A percentile compares a stretch with the other conserved stretches of the same genome.
Conservation (phyloP, 805 yeast species). For the Ogataea pilisensis region DNA sequence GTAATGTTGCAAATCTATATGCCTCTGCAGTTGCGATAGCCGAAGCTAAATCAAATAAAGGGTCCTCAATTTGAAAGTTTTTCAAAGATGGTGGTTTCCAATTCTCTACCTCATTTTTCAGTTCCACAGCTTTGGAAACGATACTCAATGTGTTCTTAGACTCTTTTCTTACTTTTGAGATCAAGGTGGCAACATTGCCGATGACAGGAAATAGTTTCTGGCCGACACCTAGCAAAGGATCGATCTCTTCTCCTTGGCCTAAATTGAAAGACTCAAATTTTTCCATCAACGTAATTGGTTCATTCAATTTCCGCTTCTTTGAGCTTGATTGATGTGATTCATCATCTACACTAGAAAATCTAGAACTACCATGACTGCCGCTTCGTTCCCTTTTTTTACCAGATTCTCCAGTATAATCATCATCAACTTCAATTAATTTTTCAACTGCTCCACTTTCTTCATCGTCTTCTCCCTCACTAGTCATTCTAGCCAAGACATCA, state of each 20-base stretch:
- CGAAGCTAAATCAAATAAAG: constrained; percentile 52
- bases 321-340: constrained; percentile 4
- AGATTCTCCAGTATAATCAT: too few species aligned
- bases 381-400: too few species aligned
- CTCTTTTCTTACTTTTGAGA: constrained; percentile 40
- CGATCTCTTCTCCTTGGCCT: constrained; percentile 40
- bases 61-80: constrained; percentile 37
- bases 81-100: constrained; percentile 50
- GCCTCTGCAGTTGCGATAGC: constrained; percentile 71
- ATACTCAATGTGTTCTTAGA: constrained; percentile 40
- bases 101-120: constrained; percentile 46
- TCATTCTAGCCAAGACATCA: constrained; percentile 64
- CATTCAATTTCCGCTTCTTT: constrained; percentile 13
- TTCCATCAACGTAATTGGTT: constrained; percentile 32
- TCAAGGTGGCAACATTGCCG: constrained; percentile 58
- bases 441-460: constrained; percentile 8
- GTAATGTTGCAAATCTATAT: constrained; percentile 53
- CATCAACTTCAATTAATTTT: constrained; percentile 1
- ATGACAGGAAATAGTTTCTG: constrained; percentile 61
- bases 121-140: constrained; percentile 51
- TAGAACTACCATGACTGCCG: too few species aligned
- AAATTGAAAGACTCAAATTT: constrained; percentile 35
- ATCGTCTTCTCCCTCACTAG: constrained; percentile 46
- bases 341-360: constrained; percentile 2
- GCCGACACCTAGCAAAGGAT: constrained; percentile 65